phyloP scores from a whole-genome alignment of 805 yeast species.

The Saturnispora sanitii region DNA sequence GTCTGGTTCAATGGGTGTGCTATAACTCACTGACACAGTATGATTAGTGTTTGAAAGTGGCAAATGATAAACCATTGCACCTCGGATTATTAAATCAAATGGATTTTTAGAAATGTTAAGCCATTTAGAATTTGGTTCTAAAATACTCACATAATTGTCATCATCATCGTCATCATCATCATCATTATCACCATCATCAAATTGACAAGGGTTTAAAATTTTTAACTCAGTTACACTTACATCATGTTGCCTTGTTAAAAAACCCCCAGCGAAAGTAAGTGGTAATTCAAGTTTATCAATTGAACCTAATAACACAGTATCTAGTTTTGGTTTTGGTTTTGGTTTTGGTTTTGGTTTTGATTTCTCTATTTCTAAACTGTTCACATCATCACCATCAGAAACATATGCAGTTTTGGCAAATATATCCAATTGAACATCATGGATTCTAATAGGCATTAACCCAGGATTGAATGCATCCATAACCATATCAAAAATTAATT shows the following conservation, averaged over 20 bases:
- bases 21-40: slow-evolving; percentile 53
- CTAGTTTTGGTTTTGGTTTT: slow-evolving; percentile 9
- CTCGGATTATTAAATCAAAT: slow-evolving; percentile 77
- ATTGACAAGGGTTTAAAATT: slow-evolving; percentile 60
- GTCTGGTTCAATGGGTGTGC: slow-evolving; percentile 45
- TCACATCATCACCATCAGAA: not conserved
- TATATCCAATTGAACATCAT: slow-evolving; percentile 66
- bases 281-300: slow-evolving; percentile 61
- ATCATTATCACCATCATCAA: slow-evolving; percentile 15
- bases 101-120: slow-evolving; percentile 62
- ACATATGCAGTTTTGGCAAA: slow-evolving; percentile 65
- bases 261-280: slow-evolving; percentile 64
- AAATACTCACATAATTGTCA: not conserved
- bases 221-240: slow-evolving; percentile 62
- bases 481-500: slow-evolving; percentile 66
- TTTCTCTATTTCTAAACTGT: not conserved
- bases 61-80: slow-evolving; percentile 66
- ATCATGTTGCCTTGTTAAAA: slow-evolving; percentile 52
- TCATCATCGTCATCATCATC: slow-evolving; percentile 13
- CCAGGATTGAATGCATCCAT: slow-evolving; percentile 86
- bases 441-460: slow-evolving; percentile 53
- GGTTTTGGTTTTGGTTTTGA: not conserved
- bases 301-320: slow-evolving; percentile 68
- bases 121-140: slow-evolving; percentile 48
- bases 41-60: slow-evolving; percentile 49